Conservation (phyloP, 164 flowering plant species). For the Stephania cephalantha region DNA sequence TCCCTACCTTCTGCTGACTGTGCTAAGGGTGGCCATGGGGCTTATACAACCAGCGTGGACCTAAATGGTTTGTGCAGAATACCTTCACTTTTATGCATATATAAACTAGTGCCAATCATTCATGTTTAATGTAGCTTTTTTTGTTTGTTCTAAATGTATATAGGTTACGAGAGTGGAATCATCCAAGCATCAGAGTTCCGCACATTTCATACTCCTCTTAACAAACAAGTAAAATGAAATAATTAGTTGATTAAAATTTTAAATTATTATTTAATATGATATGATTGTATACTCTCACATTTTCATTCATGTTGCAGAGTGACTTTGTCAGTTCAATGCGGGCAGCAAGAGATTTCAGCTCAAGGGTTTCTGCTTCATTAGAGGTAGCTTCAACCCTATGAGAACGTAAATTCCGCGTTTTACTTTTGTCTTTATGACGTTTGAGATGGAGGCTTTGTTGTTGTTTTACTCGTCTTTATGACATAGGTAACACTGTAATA, state of each 20-base stretch:
- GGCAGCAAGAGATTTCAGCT: conserved; percentile 85
- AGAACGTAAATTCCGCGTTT: background rate
- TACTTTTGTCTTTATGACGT: no score
- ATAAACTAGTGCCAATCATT: background rate
- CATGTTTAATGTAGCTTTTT: background rate
- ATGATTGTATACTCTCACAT: background rate
- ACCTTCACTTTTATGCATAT: background rate
- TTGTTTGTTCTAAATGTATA: conserved; percentile 10
- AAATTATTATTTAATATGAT: background rate
- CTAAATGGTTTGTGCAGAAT: conserved; percentile 53
- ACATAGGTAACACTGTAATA: background rate
- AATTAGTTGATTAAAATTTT: background rate
- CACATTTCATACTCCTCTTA: conserved; percentile 95
- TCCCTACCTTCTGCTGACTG: conserved; percentile 98
- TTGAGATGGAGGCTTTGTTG: no score
- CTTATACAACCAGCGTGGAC: conserved; percentile 81
- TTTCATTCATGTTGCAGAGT: conserved; percentile 32
- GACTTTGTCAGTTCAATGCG: conserved; percentile 89
- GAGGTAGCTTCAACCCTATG: conserved; percentile 37
- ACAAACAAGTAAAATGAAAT: conserved; percentile 66
- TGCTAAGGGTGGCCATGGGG: conserved; percentile 99
- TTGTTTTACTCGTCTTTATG: background rate
- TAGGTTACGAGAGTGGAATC: conserved; percentile 74
- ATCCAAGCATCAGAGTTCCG: conserved; percentile 86
- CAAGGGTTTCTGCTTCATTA: conserved; percentile 70